A percentile compares a stretch with the other conserved stretches of the same genome.
These are phyloP conservation scores for Terana coerulea DNA, from an alignment of 768 basidiomycete genomes.

Conservation along the genomic window DNA sequence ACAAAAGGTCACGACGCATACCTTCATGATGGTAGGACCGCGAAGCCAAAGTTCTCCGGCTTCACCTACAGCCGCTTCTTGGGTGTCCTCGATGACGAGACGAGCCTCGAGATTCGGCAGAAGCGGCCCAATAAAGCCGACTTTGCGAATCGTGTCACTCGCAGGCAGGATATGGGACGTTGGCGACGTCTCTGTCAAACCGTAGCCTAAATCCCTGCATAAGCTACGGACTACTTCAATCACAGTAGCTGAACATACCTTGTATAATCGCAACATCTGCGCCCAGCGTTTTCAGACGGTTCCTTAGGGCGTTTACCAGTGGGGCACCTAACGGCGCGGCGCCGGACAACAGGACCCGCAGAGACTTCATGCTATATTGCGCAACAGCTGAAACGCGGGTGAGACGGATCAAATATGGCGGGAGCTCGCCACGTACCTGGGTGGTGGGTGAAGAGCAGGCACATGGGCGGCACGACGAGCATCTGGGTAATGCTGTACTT, in stretches of 20 bases:
- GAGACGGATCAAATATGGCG: neutral
- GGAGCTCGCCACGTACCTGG: conserved; percentile 43
- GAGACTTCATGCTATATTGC: conserved; percentile 60
- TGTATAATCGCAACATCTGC: conserved; percentile 42
- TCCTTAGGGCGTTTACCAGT: conserved; percentile 47
- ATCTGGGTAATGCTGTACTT: conserved; percentile 56
- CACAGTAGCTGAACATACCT: too few species aligned
- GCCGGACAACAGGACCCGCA: conserved; percentile 61
- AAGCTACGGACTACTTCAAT: too few species aligned
- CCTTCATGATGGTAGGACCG: conserved; percentile 81
- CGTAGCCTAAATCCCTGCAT: conserved; percentile 67
- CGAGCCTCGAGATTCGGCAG: conserved; percentile 75
- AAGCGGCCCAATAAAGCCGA: conserved; percentile 66
- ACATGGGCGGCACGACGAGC: conserved; percentile 78
- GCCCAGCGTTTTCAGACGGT: conserved; percentile 38
- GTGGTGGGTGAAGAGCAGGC: conserved; percentile 70
- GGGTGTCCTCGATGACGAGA: conserved; percentile 61
- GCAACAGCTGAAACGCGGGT: conserved; percentile 44
- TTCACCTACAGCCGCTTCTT: conserved; percentile 47
- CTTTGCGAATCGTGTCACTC: conserved; percentile 40
- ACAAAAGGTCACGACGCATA: conserved; percentile 17
- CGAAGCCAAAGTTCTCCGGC: conserved; percentile 81
- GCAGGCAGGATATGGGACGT: conserved; percentile 54
- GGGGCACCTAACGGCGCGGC: conserved; percentile 77
- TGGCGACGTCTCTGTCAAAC: conserved; percentile 82